Percentiles rank a stretch among this genome's conserved stretches.
phyloP scores from a whole-genome alignment of 106 monocot genomes.

The Vanilla planifolia region DNA sequence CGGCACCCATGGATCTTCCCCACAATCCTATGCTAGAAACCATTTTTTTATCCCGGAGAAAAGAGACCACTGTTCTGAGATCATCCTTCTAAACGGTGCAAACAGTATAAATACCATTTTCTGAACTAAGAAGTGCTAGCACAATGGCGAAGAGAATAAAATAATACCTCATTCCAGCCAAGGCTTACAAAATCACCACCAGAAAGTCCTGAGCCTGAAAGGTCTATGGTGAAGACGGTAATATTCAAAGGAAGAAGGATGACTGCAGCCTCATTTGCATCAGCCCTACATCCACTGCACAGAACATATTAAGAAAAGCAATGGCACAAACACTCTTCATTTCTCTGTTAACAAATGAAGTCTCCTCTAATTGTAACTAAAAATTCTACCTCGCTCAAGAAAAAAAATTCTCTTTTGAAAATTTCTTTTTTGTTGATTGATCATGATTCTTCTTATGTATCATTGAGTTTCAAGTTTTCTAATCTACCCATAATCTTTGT shows the following conservation, averaged over 20 bases:
- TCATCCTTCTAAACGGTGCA: slow-evolving; percentile 66
- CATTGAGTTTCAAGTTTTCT: no score
- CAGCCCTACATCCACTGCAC: slow-evolving; percentile 74
- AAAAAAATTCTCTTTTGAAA: no score
- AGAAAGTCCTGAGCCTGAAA: slow-evolving; percentile 73
- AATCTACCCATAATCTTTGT: no score
- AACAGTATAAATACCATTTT: background rate
- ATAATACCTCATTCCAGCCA: slow-evolving; percentile 73
- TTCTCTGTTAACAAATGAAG: no score
- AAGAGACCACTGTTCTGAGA: slow-evolving; percentile 68
- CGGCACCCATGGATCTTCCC: slow-evolving; percentile 99
- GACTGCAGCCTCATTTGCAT: slow-evolving; percentile 71
- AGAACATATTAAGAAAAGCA: no score
- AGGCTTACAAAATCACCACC: slow-evolving; percentile 75
- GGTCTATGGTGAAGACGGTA: slow-evolving; percentile 70
- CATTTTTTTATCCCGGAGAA: slow-evolving; percentile 66
- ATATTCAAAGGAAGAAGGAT: slow-evolving; percentile 75
- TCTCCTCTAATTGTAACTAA: no score
- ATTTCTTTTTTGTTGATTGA: no score
- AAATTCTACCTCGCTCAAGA: no score
- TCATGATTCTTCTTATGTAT: no score
- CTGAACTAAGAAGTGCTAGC: background rate
- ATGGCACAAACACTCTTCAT: no score
- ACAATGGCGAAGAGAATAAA: background rate
- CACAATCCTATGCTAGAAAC: slow-evolving; percentile 90